Percentiles rank a stretch among this genome's conserved stretches.
phyloP scores from a whole-genome alignment of 139 green algal species.

The Zygnema cylindricum region DNA sequence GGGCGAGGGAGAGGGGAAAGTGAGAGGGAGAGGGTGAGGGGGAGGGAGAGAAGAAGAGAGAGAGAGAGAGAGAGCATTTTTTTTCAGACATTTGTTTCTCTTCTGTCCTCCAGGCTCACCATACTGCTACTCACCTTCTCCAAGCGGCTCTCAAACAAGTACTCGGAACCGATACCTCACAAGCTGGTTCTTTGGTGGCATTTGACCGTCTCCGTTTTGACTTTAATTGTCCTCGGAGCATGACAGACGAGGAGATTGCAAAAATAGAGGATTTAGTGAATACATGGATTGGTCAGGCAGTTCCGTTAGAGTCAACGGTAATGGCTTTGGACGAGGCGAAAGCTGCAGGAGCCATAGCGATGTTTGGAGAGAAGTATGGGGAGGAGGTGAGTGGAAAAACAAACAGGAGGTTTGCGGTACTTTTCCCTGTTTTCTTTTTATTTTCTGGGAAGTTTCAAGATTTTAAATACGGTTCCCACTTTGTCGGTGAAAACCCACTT shows the following conservation, averaged over 20 bases:
- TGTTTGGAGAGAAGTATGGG: conserved; percentile 96
- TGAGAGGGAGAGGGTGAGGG: not conserved
- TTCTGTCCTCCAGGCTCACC: conserved; percentile 70
- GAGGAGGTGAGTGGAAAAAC: conserved; percentile 62
- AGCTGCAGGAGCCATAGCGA: conserved; percentile 82
- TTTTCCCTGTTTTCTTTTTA: not conserved
- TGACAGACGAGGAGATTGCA: conserved; percentile 69
- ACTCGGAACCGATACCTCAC: conserved; percentile 78
- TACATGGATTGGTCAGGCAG: conserved; percentile 72
- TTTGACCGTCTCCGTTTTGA: conserved; percentile 77
- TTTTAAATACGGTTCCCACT: too few species aligned
- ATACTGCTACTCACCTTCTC: conserved; percentile 94
- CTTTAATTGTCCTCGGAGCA: conserved; percentile 66
- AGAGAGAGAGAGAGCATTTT: not conserved
- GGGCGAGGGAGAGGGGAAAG: not conserved
- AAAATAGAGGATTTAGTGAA: conserved; percentile 84
- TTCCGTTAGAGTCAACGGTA: conserved; percentile 36
- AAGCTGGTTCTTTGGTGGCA: conserved; percentile 86
- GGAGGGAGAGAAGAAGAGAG: too few species aligned
- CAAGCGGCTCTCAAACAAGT: conserved; percentile 76
- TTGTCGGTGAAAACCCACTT: too few species aligned
- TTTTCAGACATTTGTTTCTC: too few species aligned
- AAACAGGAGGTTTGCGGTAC: not conserved
- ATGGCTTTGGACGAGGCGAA: conserved; percentile 85
- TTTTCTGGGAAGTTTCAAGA: too few species aligned